These are phyloP conservation scores for Fusarium sulawesiense DNA, from an alignment of 2,329 filamentous ascomycete species.

Conservation along the genomic window DNA sequence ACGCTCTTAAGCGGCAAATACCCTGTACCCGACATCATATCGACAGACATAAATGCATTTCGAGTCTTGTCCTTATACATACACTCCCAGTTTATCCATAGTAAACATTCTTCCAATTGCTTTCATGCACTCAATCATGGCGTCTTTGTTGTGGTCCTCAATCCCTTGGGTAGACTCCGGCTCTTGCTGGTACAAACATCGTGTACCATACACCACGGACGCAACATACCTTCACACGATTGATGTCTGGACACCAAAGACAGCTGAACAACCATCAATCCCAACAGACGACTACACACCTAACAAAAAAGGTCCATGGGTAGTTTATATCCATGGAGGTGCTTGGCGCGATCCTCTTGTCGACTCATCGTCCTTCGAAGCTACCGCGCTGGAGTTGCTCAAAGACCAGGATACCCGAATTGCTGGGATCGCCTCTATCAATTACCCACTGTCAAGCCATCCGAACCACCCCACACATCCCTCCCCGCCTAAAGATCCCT, in stretches of 20 bases:
- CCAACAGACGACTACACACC: background rate
- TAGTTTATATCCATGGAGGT: slow-evolving; percentile 8
- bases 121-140: background rate
- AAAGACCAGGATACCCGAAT: background rate
- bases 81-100: background rate
- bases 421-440: background rate
- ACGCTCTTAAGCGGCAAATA: background rate
- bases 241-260: background rate
- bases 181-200: background rate
- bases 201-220: background rate
- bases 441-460: slow-evolving; percentile 8
- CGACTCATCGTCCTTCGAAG: slow-evolving; percentile 1
- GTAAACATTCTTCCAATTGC: background rate
- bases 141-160: background rate
- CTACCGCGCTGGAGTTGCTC: background rate
- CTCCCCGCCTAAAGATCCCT: background rate
- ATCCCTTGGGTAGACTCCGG: background rate
- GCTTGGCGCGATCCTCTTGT: slow-evolving; percentile 17
- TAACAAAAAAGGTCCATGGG: background rate
- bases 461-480: slow-evolving; percentile 1
- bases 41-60: background rate
- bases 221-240: background rate
- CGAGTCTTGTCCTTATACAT: background rate
- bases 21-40: background rate
- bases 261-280: accelerated